phyloP scores from a whole-genome alignment of 1,284 basidiomycete genomes.

The Rhodotorula sp. region DNA sequence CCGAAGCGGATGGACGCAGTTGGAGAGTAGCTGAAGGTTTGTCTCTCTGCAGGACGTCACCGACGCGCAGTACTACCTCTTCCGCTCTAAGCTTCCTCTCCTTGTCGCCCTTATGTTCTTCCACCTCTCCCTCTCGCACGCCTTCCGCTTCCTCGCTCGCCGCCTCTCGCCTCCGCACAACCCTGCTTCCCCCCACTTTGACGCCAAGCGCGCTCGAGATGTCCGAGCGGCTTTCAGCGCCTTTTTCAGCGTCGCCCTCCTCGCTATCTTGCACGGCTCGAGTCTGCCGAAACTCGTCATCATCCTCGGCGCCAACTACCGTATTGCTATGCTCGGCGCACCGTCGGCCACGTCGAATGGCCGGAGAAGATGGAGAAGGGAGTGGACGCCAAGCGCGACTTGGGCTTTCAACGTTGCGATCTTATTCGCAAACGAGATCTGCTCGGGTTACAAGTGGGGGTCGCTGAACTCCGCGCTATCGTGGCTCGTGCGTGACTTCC shows the following conservation, averaged over 20 bases:
- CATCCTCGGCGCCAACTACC: constrained; percentile 68
- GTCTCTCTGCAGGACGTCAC: constrained; percentile 49
- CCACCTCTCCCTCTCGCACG: constrained; percentile 44
- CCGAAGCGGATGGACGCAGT: no score
- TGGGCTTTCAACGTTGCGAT: constrained; percentile 75
- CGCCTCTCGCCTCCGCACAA: neutral
- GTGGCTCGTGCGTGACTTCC: constrained; percentile 54
- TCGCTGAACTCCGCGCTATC: constrained; percentile 59
- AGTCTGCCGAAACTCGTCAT: constrained; percentile 73
- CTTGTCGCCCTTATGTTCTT: constrained; percentile 43
- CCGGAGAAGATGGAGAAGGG: constrained; percentile 47
- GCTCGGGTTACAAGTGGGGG: constrained; percentile 71
- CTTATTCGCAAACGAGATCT: constrained; percentile 74
- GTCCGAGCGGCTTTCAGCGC: constrained; percentile 49
- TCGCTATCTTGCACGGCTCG: constrained; percentile 80
- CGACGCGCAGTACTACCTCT: constrained; percentile 51
- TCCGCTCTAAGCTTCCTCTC: constrained; percentile 47
- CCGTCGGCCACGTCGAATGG: neutral
- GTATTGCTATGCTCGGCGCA: neutral
- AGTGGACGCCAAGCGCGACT: constrained; percentile 55
- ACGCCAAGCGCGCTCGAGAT: neutral
- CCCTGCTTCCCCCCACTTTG: neutral
- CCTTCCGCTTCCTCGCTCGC: constrained; percentile 36
- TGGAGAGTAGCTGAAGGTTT: no score
- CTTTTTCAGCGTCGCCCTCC: constrained; percentile 63